phyloP scores from a whole-genome alignment of 306 rosid species.

The Cucurbita argyrosperma region DNA sequence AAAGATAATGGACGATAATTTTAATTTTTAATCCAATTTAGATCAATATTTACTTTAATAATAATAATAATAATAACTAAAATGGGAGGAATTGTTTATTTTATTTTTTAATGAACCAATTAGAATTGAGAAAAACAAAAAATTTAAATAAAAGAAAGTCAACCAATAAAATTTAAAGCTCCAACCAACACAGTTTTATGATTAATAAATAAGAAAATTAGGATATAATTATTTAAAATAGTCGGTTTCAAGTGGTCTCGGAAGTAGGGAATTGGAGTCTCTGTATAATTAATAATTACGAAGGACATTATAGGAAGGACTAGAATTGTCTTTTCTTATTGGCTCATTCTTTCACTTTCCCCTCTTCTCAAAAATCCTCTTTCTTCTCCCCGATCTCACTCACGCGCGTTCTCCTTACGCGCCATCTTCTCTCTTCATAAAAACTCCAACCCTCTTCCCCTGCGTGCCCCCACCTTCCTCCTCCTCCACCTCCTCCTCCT shows the following conservation, averaged over 20 bases:
- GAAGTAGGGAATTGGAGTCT: not conserved
- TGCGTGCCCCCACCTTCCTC: not conserved
- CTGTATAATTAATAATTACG: not conserved
- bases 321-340: constrained; percentile 1
- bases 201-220: too few relatives aligned
- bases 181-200: too few relatives aligned
- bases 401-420: not conserved
- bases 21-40: too few relatives aligned
- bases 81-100: too few relatives aligned
- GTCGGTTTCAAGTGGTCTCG: not conserved
- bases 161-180: too few relatives aligned
- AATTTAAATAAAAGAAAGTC: too few relatives aligned
- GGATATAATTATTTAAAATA: not conserved
- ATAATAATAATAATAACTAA: too few relatives aligned
- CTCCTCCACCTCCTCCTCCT: not conserved
- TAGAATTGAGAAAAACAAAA: too few relatives aligned
- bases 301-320: not conserved
- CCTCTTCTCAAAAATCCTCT: not conserved
- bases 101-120: too few relatives aligned
- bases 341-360: constrained; percentile 5
- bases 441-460: not conserved
- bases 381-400: not conserved
- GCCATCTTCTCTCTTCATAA: not conserved
- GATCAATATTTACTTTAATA: too few relatives aligned
- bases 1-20: too few relatives aligned